Percentiles rank a stretch among this genome's conserved stretches.
These are phyloP conservation scores for Rasamsonia emersonii DNA, from an alignment of 2,329 filamentous ascomycete species.

Conservation along the genomic window DNA sequence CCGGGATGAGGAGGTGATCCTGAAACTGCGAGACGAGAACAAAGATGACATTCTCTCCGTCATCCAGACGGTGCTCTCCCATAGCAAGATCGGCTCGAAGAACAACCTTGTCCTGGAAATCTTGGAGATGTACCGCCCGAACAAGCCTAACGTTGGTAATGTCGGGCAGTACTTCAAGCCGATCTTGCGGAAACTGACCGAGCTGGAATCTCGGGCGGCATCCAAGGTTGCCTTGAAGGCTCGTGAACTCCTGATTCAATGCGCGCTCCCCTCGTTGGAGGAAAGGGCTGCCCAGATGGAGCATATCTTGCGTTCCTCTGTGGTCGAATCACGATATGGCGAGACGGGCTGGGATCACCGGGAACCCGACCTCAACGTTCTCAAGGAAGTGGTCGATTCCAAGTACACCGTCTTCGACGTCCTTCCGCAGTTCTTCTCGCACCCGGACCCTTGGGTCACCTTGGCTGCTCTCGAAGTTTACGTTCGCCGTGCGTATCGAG, in stretches of 20 bases:
- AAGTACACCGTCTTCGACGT: constrained; percentile 99
- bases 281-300: constrained; percentile 96
- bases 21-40: constrained; percentile 90
- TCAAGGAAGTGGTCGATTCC: constrained; percentile 97
- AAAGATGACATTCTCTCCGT: constrained; percentile 84
- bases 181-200: constrained; percentile 74
- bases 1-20: constrained; percentile 87
- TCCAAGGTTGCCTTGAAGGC: constrained; percentile 97
- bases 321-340: constrained; percentile 93
- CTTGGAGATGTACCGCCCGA: constrained; percentile 87
- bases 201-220: constrained; percentile 76
- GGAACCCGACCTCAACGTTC: constrained; percentile 77
- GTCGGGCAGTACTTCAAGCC: constrained; percentile 80
- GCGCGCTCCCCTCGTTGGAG: constrained; percentile 88
- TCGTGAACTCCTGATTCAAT: constrained; percentile 94
- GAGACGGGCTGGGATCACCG: constrained; percentile 96
- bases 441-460: constrained; percentile 89
- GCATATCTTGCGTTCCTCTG: constrained; percentile 91
- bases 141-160: constrained; percentile 82
- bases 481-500: constrained; percentile 90
- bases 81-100: constrained; percentile 87
- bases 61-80: constrained; percentile 82
- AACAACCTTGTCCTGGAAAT: constrained; percentile 89
- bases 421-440: constrained; percentile 85
- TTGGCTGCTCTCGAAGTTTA: constrained; percentile 93